Conservation (phyloP, 164 flowering plant genomes). For the Sextonia rubra region DNA sequence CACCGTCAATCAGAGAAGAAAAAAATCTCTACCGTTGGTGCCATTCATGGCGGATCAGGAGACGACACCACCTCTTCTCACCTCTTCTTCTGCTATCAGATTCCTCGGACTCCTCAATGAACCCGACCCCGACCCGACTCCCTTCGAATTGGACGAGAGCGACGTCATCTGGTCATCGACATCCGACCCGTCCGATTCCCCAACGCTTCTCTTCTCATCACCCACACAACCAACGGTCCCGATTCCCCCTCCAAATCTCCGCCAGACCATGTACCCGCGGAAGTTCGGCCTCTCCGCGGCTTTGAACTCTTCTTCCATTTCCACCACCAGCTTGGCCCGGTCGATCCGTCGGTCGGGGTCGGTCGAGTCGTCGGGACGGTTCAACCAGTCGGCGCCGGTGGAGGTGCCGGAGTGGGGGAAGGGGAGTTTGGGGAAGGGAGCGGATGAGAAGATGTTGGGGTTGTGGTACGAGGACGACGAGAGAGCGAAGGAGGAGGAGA, state of each 20-base stretch:
- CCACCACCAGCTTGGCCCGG: conserved; percentile 26
- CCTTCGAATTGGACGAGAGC: conserved; percentile 42
- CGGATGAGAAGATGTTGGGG: conserved; percentile 5
- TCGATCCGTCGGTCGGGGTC: conserved; percentile 8
- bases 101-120: conserved; percentile 26
- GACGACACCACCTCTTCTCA: conserved; percentile 12
- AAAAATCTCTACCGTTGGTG: too few species aligned
- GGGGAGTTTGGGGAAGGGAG: not conserved
- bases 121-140: conserved; percentile 21
- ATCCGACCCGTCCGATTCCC: conserved; percentile 13
- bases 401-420: conserved; percentile 45
- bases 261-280: conserved; percentile 17
- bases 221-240: not conserved
- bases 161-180: conserved; percentile 49
- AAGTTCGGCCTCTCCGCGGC: conserved; percentile 47
- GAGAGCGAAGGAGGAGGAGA: conserved; percentile 25
- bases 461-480: conserved; percentile 24
- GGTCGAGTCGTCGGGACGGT: conserved; percentile 1
- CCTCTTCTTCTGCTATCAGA: conserved; percentile 21
- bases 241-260: conserved; percentile 11
- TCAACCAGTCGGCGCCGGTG: conserved; percentile 45
- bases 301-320: conserved; percentile 28
- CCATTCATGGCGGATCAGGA: too few species aligned
- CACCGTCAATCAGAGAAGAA: not conserved
- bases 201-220: not conserved